Evolutionary conservation across 768 basidiomycete species (phyloP).

Genomic region (Pleurotus tuber-regium): DNA sequence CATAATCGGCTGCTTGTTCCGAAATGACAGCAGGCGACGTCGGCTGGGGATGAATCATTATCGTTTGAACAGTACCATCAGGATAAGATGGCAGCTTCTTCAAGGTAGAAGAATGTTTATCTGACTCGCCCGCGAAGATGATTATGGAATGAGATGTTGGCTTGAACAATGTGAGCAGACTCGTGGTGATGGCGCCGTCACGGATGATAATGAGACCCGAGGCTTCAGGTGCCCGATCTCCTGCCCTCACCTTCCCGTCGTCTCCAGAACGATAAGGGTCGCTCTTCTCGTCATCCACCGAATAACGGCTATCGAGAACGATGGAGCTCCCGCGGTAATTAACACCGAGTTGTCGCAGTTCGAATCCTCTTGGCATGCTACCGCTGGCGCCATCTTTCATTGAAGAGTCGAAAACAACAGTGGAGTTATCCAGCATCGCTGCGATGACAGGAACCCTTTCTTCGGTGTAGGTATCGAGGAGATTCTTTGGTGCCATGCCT

Average conservation of each 20-base stretch:
- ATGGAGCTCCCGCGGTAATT: conserved; percentile 28
- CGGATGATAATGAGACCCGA: background rate
- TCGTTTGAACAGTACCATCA: too few species aligned
- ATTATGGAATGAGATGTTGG: conserved; percentile 5
- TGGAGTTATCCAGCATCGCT: conserved; percentile 31
- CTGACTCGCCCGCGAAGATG: conserved; percentile 5
- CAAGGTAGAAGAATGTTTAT: too few species aligned
- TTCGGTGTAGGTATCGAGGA: conserved; percentile 19
- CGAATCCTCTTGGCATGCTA: background rate
- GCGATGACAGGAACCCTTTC: conserved; percentile 31
- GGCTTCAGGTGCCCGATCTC: conserved; percentile 10
- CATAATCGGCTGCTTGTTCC: too few species aligned
- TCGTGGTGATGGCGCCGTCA: background rate
- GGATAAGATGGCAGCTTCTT: too few species aligned
- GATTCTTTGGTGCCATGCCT: conserved; percentile 13
- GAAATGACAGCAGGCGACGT: too few species aligned
- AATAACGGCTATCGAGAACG: background rate
- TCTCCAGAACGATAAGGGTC: conserved; percentile 20
- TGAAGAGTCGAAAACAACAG: conserved; percentile 15
- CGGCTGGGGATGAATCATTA: too few species aligned
- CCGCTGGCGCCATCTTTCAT: background rate
- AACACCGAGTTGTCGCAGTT: conserved; percentile 23
- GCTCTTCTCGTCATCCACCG: background rate
- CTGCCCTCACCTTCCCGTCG: conserved; percentile 2
- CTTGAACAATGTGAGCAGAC: conserved; percentile 6